These are phyloP conservation scores for Neonectria faginata DNA, from an alignment of 2,329 filamentous ascomycete species.

Conservation along the genomic window DNA sequence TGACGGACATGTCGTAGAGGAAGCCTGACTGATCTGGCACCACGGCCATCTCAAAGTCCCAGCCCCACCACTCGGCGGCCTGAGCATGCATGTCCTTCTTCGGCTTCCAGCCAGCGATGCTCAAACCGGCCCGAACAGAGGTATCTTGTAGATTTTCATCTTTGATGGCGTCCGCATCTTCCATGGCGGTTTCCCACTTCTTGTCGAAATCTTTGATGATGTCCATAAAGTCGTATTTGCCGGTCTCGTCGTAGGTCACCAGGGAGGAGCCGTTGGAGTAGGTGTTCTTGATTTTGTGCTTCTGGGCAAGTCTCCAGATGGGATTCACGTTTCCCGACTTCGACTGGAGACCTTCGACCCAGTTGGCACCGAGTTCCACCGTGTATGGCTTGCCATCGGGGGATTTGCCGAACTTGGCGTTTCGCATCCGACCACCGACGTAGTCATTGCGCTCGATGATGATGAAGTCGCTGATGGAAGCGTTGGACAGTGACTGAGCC, in stretches of 20 bases:
- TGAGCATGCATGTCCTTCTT: slow-evolving; percentile 64
- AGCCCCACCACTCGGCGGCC: slow-evolving; percentile 70
- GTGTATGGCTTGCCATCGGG: slow-evolving; percentile 64
- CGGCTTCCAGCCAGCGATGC: slow-evolving; percentile 72
- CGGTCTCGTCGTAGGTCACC: slow-evolving; percentile 69
- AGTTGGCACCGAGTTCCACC: slow-evolving; percentile 76
- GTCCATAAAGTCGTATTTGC: slow-evolving; percentile 61
- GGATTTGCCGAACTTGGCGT: slow-evolving; percentile 66
- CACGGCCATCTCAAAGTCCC: slow-evolving; percentile 69
- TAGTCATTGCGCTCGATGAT: slow-evolving; percentile 73
- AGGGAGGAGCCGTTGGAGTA: slow-evolving; percentile 70
- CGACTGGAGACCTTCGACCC: slow-evolving; percentile 55
- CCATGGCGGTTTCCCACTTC: slow-evolving; percentile 58
- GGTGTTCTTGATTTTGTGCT: slow-evolving; percentile 66
- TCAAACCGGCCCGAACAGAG: slow-evolving; percentile 68
- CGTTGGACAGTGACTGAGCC: slow-evolving; percentile 71
- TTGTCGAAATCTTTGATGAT: slow-evolving; percentile 64
- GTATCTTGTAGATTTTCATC: slow-evolving; percentile 70
- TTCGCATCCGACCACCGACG: slow-evolving; percentile 71
- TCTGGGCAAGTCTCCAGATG: slow-evolving; percentile 71
- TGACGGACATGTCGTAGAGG: slow-evolving; percentile 65
- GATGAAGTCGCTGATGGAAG: slow-evolving; percentile 71
- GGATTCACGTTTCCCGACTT: slow-evolving; percentile 63
- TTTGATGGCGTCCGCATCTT: slow-evolving; percentile 68
- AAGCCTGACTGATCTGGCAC: slow-evolving; percentile 67